These are phyloP conservation scores for Stephania yunnanensis DNA, from an alignment of 164 flowering plant species.

Conservation along the genomic window DNA sequence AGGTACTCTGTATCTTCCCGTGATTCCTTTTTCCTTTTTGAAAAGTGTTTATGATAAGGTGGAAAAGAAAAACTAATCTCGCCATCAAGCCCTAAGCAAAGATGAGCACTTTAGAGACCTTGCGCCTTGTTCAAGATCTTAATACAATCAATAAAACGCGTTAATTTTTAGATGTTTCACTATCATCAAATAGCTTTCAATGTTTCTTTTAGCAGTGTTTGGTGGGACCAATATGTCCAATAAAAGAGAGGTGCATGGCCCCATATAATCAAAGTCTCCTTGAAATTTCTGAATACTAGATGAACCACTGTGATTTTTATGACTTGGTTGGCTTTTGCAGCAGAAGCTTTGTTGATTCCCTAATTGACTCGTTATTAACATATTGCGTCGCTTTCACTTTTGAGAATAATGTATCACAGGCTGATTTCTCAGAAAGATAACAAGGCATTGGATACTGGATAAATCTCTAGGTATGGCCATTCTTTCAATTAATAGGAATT, in stretches of 20 bases:
- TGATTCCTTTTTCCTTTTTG: not conserved
- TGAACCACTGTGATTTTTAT: not conserved
- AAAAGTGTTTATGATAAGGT: not conserved
- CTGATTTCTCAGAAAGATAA: not conserved
- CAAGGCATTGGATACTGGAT: not conserved
- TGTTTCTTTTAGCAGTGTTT: not conserved
- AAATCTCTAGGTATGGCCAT: not conserved
- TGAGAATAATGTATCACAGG: not conserved
- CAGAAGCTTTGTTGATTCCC: not conserved
- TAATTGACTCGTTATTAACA: not conserved
- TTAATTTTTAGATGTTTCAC: not conserved
- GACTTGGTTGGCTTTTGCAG: not conserved
- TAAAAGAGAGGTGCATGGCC: not conserved
- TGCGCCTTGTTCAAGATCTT: not conserved
- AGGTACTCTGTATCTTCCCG: not conserved
- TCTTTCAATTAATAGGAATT: not conserved
- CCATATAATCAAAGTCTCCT: not conserved
- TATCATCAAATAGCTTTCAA: not conserved
- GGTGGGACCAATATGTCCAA: not conserved
- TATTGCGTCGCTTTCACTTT: not conserved
- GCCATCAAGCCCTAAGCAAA: not conserved
- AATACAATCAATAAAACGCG: not conserved
- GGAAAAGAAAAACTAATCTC: not conserved
- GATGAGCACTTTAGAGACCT: not conserved
- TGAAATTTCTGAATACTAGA: not conserved